Percentiles rank a stretch among this genome's conserved stretches.
phyloP scores from a whole-genome alignment of 805 yeast species.

The Yamadazyma olivae region DNA sequence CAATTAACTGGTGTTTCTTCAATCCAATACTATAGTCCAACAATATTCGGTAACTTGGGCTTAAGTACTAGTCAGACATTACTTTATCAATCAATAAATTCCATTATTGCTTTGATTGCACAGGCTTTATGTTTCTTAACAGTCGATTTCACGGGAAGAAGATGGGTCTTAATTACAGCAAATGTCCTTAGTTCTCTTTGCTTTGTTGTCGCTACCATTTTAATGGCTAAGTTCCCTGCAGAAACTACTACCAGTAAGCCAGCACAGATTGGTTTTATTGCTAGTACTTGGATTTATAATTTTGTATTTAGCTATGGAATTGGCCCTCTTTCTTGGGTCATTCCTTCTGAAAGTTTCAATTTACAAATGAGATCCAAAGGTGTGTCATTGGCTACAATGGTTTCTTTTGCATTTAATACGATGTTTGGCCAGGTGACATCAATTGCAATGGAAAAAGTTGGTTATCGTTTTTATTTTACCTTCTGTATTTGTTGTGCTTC shows the following conservation, averaged over 20 bases:
- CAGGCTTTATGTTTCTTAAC: conserved; percentile 34
- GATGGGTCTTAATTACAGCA: conserved; percentile 30
- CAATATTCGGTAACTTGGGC: conserved; percentile 27
- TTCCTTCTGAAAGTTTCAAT: conserved; percentile 37
- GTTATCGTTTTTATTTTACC: conserved; percentile 18
- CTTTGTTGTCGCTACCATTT: conserved; percentile 22
- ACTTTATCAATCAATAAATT: conserved; percentile 27
- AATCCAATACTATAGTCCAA: conserved; percentile 33
- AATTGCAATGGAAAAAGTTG: conserved; percentile 20
- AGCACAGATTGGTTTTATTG: conserved; percentile 36
- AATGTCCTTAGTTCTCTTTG: conserved; percentile 29
- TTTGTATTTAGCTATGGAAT: conserved; percentile 31
- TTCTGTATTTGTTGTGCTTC: conserved; percentile 20
- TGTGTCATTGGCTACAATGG: conserved; percentile 25
- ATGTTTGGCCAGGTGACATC: conserved; percentile 32
- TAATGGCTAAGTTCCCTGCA: conserved; percentile 16
- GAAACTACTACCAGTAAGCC: conserved; percentile 20
- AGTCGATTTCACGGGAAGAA: conserved; percentile 35
- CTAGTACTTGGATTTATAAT: conserved; percentile 23
- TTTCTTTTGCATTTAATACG: conserved; percentile 28
- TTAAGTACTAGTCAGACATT: conserved; percentile 20
- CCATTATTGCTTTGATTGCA: conserved; percentile 31
- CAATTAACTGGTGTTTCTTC: conserved; percentile 35
- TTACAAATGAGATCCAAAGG: conserved; percentile 38
- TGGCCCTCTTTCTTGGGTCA: conserved; percentile 37